Evolutionary conservation across 257 asterid genomes (phyloP), one percentile per base, ranked within the genome.

Genomic region (Primulina eburnea): DNA sequence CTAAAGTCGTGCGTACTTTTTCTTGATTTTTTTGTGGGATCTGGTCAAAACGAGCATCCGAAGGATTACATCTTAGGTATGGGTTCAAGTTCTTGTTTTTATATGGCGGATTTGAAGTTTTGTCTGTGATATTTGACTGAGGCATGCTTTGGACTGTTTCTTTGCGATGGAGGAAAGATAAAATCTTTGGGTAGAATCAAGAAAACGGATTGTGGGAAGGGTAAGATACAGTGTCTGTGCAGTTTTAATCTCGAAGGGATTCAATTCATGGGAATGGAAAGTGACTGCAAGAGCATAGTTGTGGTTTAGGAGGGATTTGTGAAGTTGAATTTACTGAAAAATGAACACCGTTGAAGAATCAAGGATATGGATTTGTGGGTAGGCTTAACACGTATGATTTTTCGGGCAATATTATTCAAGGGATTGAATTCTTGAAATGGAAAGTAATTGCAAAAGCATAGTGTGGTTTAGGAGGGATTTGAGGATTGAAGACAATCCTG

Each of bases 381-480:
- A 5, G 56, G 56, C 0, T 50, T 14, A 50, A 5, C 4, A 16
- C 0, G 4, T 50, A 16, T 50, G 16, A 50, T 16, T 50, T 50
- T 16, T 50, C 50, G 50, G 53, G 16, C 3, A 38, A 38, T 5
- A 50, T 12, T 43, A 6, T 43, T 43, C 12, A 11, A 43, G 53
- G 53, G 53, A 43, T 43, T 43, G 53, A 4, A 43, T 43, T 37
- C 33, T 50, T 55, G 69, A 60, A 71, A 90, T 88, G 99, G 96
- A 68, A n/a, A 84, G 84, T 47, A 77, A 73, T 59, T 70, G 73
- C 75, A 90, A 77, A 82, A 89, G 84, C 12, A 77, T 94, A 72
- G 90, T 89, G 65, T 94, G 99, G 99, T 89, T 94, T 77, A 85
- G 99, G 87, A 89, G 99, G 78, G 99, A 94, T 86, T 81, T 94